Percentiles rank a stretch among this genome's conserved stretches.
These are phyloP conservation scores for Papilionanthe hybrid DNA, from an alignment of 116 monocot genomes.

Conservation along the genomic window DNA sequence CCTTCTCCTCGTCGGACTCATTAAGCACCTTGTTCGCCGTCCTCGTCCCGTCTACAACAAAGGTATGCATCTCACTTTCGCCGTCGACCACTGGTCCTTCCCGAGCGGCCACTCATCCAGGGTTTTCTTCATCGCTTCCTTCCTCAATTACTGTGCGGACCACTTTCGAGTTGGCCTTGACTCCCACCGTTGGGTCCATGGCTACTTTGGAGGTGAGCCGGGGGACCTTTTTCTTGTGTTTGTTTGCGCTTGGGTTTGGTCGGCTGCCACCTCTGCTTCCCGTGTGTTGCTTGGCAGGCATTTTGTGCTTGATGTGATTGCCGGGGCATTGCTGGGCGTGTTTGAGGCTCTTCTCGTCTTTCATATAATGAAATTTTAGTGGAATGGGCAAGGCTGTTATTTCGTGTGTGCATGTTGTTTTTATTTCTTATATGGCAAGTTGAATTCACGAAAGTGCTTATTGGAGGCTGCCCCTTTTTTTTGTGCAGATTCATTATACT, in stretches of 20 bases:
- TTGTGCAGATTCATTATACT: not conserved
- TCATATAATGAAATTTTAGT: slow-evolving; percentile 7
- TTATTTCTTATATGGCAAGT: not conserved
- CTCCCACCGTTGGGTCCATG: slow-evolving; percentile 10
- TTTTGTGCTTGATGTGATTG: slow-evolving; percentile 28
- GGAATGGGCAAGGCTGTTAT: not conserved
- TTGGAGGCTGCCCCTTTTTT: not conserved
- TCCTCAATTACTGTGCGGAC: slow-evolving; percentile 27
- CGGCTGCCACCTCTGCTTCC: slow-evolving; percentile 18
- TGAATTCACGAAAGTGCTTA: not conserved
- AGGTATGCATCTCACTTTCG: slow-evolving; percentile 47
- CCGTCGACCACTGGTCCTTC: slow-evolving; percentile 88
- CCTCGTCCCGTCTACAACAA: slow-evolving; percentile 81
- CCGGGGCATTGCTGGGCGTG: slow-evolving; percentile 29
- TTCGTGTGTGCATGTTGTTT: not conserved
- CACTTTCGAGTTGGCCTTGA: slow-evolving; percentile 4
- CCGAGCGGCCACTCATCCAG: slow-evolving; percentile 93
- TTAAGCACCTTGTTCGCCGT: slow-evolving; percentile 76
- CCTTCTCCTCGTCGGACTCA: slow-evolving; percentile 47
- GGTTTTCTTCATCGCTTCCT: slow-evolving; percentile 68
- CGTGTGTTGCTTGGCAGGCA: slow-evolving; percentile 32
- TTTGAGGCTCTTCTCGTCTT: slow-evolving; percentile 17
- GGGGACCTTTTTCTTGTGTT: not conserved
- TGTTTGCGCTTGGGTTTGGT: slow-evolving; percentile 9
- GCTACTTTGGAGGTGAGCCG: slow-evolving; percentile 8